phyloP scores from a whole-genome alignment of 352 stramenopile species.

The Phytopythium sindhum region DNA sequence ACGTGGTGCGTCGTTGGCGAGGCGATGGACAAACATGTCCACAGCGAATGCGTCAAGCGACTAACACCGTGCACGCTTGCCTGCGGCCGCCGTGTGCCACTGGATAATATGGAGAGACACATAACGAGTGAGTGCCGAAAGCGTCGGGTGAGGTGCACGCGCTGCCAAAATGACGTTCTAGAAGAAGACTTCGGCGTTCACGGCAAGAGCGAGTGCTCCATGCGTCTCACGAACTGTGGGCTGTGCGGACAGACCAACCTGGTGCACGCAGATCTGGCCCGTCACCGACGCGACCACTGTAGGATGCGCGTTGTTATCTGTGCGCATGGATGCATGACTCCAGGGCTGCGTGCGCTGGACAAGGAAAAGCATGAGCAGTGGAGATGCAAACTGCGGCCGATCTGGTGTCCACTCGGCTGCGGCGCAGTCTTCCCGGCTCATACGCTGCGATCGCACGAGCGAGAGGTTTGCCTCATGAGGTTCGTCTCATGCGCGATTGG shows the following conservation, averaged over 20 bases:
- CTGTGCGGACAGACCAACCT: slow-evolving; percentile 50
- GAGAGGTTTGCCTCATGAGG: slow-evolving; percentile 47
- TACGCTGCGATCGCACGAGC: slow-evolving; percentile 50
- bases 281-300: slow-evolving; percentile 46
- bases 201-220: slow-evolving; percentile 26
- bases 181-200: slow-evolving; percentile 37
- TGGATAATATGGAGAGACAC: slow-evolving; percentile 41
- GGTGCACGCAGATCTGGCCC: slow-evolving; percentile 20
- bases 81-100: slow-evolving; percentile 50
- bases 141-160: slow-evolving; percentile 30
- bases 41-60: slow-evolving; percentile 25
- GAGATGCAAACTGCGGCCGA: slow-evolving; percentile 53
- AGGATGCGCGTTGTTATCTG: slow-evolving; percentile 60
- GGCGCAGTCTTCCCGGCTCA: slow-evolving; percentile 43
- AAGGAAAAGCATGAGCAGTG: slow-evolving; percentile 53
- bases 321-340: slow-evolving; percentile 43
- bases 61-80: slow-evolving; percentile 34
- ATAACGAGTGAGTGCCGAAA: slow-evolving; percentile 35
- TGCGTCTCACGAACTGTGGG: slow-evolving; percentile 47
- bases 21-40: slow-evolving; percentile 39
- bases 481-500: slow-evolving; percentile 46
- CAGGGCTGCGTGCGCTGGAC: slow-evolving; percentile 49
- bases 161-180: slow-evolving; percentile 29
- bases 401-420: slow-evolving; percentile 72
- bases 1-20: slow-evolving; percentile 22